These are phyloP conservation scores for Carex arenaria DNA, from an alignment of 202 grass and related monocot genomes.

Conservation along the genomic window DNA sequence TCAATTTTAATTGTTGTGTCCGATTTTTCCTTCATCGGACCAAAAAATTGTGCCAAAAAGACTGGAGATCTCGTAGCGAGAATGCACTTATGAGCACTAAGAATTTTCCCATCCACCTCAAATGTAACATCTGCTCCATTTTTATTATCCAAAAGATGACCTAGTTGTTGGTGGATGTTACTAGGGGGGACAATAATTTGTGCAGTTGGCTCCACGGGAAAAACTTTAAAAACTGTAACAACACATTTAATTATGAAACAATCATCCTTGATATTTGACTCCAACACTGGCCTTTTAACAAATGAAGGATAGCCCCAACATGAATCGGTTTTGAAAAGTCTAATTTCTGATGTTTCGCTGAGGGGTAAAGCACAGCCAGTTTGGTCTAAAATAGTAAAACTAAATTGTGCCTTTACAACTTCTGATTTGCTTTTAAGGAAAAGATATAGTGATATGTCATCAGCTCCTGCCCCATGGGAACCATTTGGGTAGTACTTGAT, in stretches of 20 bases:
- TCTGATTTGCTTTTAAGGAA: too few species aligned
- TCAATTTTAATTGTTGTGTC: neutral
- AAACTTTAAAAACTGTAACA: neutral
- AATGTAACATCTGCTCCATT: neutral
- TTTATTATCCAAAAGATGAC: neutral
- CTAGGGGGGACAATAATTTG: neutral
- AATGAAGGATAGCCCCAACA: too few species aligned
- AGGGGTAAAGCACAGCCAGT: too few species aligned
- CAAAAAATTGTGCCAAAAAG: constrained; percentile 2
- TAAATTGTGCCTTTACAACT: too few species aligned
- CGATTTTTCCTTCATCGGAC: neutral
- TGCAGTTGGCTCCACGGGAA: neutral
- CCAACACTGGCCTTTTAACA: too few species aligned
- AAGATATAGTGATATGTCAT: too few species aligned
- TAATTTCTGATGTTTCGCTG: too few species aligned
- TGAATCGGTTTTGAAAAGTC: too few species aligned
- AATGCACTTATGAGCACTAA: neutral
- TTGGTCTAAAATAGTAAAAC: too few species aligned
- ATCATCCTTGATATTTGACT: too few species aligned
- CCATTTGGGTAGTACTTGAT: too few species aligned
- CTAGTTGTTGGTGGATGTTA: neutral
- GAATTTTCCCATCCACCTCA: neutral
- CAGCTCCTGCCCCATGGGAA: too few species aligned
- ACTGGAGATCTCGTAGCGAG: constrained; percentile 18
- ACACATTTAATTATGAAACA: neutral